Evolutionary conservation across 495 filamentous ascomycete species (phyloP), one percentile per base, ranked within the genome.

Genomic region (Aspergillus coremiiformis): DNA sequence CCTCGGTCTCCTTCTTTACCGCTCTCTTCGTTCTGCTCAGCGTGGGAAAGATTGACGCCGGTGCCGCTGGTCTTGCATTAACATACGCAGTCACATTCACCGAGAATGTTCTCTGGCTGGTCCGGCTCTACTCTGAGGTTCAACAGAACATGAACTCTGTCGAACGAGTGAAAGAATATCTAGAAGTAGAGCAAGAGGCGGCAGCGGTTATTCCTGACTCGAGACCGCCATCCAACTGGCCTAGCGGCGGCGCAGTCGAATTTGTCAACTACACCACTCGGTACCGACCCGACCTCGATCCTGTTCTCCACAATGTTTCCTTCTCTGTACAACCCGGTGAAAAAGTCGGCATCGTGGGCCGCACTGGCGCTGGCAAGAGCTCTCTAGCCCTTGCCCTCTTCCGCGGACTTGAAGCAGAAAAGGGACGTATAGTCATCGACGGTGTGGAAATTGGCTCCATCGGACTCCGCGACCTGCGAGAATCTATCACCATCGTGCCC

Each of bases 91-190:
- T 99, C 44, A 93, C 89, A 0, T 99, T 99, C 59, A 95, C 90
- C 0, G 94, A 97, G 64, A 96, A 96, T 53, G 84, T 99, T 15
- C 76, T 99, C 15, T 99, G 94, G 94, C 84, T 97, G 50, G 90
- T 97, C 22, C 82, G 94, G 19, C 77, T 96, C n/a, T 99, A 97
- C 60, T 85, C 92, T 0, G 78, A 87, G 61, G 95, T 96, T 59
- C 94, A 99, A 66, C 94, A 97, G 70, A 97, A 95, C 68, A 97
- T 99, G 94, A 99, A 99, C 70, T 92, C 90, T 1, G 91, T 99
- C n/a, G 94, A 99, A 70, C 85, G 94, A 49, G 86, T 99, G 58
- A 89, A 91, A 63, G 93, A 99, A 68, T 99, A 96, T 60, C 80
- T 99, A 10, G 90, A 96, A 24, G 86, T 97, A 3, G 93, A 97